Evolutionary conservation across 768 basidiomycete genomes (phyloP).

Genomic region (Mycena haematopus): DNA sequence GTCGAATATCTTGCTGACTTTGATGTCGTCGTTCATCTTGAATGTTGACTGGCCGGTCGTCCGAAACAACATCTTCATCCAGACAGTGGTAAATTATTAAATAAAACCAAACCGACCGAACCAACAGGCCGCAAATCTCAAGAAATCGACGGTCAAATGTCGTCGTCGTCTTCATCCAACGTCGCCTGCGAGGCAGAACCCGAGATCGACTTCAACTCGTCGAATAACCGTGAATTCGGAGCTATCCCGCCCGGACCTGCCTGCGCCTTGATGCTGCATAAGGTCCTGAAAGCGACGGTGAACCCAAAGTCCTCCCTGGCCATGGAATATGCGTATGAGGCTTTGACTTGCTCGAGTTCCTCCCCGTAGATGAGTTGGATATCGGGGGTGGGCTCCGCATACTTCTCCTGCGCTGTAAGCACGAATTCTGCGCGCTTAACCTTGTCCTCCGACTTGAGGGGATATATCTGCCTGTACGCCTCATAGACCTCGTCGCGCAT

Average conservation of each 20-base stretch:
- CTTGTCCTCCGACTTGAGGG: conserved; percentile 16
- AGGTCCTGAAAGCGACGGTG: conserved; percentile 54
- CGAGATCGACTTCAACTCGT: conserved; percentile 45
- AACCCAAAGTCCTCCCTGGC: conserved; percentile 50
- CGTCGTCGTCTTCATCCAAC: conserved; percentile 11
- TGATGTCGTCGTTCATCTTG: not conserved
- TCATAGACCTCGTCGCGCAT: conserved; percentile 38
- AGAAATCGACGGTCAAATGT: conserved; percentile 1
- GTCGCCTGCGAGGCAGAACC: conserved; percentile 20
- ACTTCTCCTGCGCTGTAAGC: conserved; percentile 37
- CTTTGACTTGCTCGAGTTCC: conserved; percentile 53
- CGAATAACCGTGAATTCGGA: conserved; percentile 43
- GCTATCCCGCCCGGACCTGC: conserved; percentile 43
- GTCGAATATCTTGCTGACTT: not conserved
- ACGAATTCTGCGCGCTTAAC: conserved; percentile 36
- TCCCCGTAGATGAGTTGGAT: conserved; percentile 33
- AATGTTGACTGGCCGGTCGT: not conserved
- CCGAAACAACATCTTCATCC: not conserved
- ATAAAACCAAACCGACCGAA: not conserved
- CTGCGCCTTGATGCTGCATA: conserved; percentile 64
- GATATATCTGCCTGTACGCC: conserved; percentile 16
- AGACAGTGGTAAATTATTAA: not conserved
- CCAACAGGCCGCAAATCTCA: not conserved
- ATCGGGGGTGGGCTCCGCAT: conserved; percentile 34
- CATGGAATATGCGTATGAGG: conserved; percentile 58